Evolutionary conservation across 495 filamentous ascomycete species (phyloP), one percentile per base, ranked within the genome.

Genomic region (Xylaria acuta): DNA sequence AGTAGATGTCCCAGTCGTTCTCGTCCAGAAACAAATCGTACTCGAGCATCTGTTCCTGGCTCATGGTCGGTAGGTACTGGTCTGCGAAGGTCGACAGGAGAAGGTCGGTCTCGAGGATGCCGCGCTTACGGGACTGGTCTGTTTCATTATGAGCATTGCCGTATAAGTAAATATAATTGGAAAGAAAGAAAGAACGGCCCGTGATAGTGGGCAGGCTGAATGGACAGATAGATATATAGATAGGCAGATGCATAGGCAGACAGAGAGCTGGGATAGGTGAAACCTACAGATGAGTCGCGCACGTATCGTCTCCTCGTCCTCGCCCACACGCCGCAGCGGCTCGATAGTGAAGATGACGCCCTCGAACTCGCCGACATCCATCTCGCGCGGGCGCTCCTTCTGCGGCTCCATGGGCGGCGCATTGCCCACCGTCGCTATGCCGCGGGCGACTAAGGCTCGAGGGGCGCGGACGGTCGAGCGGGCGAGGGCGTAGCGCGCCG

Each of bases 1-100:
- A 99, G 86, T 99, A 99, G 71, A 99, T 98, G 80, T 99, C 96
- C 96, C 96, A 99, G 82, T 99, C 96, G 80, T 98, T 98, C 82
- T 99, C 96, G 84, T 99, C 96, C 59, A 99, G 89, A 87, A 99
- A 98, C 20, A 87, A 84, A 81, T 98, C 97, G 84, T 95, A 98
- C 81, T 97, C 90, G 71, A 87, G 79, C 68, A 99, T 88, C 76
- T 95, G 93, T 62, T 85, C 82, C 5, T 83, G 82, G 0, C 86
- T 87, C 95, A 99, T 97, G 58, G 82, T 80, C 12, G 82, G 77
- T 16, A 99, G 89, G 81, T 96, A 85, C 49, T 85, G 84, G 72
- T 96, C 90, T 51, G 96, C 97, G 80, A 99, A 99, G 73, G 96
- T 99, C 49, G 94, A 97, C 72, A 98, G 92, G 73, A 99, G 89